Evolutionary conservation across 2,329 filamentous ascomycete genomes (phyloP), one percentile per base, ranked within the genome.

Genomic region (Fusarium brachygibbosum): DNA sequence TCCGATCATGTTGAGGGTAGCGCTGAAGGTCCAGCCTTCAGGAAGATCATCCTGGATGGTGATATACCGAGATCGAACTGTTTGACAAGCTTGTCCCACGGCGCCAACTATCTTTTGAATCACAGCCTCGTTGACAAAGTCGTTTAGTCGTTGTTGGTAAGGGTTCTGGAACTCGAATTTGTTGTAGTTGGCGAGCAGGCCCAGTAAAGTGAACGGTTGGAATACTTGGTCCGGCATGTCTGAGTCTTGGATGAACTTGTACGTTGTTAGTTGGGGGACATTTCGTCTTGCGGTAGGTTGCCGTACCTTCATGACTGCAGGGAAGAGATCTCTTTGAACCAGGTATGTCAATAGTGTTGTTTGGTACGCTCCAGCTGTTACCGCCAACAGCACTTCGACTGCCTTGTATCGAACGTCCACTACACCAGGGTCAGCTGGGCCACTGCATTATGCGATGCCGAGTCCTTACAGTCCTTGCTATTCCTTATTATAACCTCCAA

Each of bases 141-240:
- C 94, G 74, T 95, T 94, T 17, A 99, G 86, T 29, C 95, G 92
- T 67, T 97, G 83, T 74, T 96, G 91, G 75, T 99, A 99, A 1
- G 95, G 95, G 73, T 99, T 99, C 77, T 97, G 94, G 59, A 97
- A 95, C 79, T 99, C 96, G 76, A 99, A 99, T 79, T 98, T 99
- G 86, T 99, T 98, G 86, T 98, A 98, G 81, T 98, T 99, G 69
- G 93, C 92, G 54, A 99, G 84, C 6, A 98, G 85, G 14, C 95
- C 95, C 21, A 98, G 85, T 12, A 98, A 86, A 16, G 91, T 88
- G 71, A 98, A 94, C 0, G 95, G 91, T 61, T 92, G 88, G 42
- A 93, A 87, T 60, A 88, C 88, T 74, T 86, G 85, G 19, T 84
- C 82, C 34, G 87, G 84, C 25, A 86, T 85, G 64, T 93, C 90